A percentile compares a stretch with the other conserved stretches of the same genome.
Conservation (phyloP, 2,329 filamentous ascomycete genomes). For the Curvularia sp. region DNA sequence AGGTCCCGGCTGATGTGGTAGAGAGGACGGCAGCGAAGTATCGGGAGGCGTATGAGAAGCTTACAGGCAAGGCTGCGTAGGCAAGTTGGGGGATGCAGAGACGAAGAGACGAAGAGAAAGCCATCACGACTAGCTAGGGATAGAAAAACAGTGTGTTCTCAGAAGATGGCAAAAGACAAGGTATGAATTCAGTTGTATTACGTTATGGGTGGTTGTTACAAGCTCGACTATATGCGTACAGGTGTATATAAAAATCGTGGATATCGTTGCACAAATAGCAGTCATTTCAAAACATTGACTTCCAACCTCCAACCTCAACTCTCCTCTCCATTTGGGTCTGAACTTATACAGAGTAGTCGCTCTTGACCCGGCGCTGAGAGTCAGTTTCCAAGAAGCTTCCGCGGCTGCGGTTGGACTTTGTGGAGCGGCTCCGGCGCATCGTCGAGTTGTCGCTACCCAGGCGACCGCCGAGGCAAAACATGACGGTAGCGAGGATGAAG, state of each 20-base stretch:
- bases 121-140: background rate
- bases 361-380: constrained; percentile 50
- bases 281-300: background rate
- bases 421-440: constrained; percentile 57
- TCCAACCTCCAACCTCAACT: background rate
- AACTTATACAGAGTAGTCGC: constrained; percentile 17
- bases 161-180: background rate
- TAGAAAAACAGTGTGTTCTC: background rate
- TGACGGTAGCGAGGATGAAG: constrained; percentile 69
- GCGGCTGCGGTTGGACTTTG: constrained; percentile 50
- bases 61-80: constrained; percentile 60
- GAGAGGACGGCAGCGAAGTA: constrained; percentile 75
- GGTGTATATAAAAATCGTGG: constrained; percentile 22
- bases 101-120: background rate
- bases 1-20: constrained; percentile 75
- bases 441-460: constrained; percentile 56
- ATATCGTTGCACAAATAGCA: constrained; percentile 26
- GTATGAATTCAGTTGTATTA: background rate
- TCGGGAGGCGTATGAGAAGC: constrained; percentile 73
- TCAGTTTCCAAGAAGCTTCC: constrained; percentile 64
- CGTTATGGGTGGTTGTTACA: constrained; percentile 8
- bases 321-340: background rate
- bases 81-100: background rate
- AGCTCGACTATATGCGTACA: constrained; percentile 8
- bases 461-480: constrained; percentile 70